A percentile compares a stretch with the other conserved stretches of the same genome.
phyloP scores from a whole-genome alignment of 2,329 filamentous ascomycete genomes.

The Cladosporium cucumerinum region DNA sequence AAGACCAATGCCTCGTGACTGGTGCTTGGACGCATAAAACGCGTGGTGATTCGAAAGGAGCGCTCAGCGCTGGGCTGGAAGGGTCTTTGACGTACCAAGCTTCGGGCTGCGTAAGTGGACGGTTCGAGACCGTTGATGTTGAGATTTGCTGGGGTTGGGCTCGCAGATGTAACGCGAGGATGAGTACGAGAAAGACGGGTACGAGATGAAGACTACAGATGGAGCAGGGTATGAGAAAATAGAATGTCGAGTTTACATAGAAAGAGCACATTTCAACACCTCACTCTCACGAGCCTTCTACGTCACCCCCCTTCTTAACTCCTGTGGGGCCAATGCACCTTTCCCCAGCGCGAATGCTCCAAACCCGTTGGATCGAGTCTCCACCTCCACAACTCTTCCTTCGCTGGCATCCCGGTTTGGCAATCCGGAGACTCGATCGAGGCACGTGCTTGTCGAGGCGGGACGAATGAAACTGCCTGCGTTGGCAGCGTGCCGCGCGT shows the following conservation, averaged over 20 bases:
- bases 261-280: too few relatives aligned
- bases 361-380: background rate
- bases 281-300: background rate
- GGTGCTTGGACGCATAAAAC: constrained; percentile 7
- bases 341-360: background rate
- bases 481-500: background rate
- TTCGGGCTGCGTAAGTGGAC: constrained; percentile 2
- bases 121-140: background rate
- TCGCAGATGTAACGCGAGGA: background rate
- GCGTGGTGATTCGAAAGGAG: constrained; percentile 2
- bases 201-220: background rate
- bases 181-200: background rate
- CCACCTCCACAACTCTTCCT: background rate
- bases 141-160: constrained; percentile 5
- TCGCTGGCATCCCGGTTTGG: background rate
- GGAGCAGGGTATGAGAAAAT: background rate
- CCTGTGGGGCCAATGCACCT: background rate
- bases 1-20: constrained; percentile 5
- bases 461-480: constrained; percentile 5
- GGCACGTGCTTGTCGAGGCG: background rate
- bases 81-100: constrained; percentile 16
- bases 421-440: background rate
- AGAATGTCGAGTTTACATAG: background rate
- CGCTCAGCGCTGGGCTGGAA: background rate
- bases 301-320: background rate